Base-by-base conservation (phyloP, 1,139 yeast species). In the Nakaseomyces glabratus region DNA sequence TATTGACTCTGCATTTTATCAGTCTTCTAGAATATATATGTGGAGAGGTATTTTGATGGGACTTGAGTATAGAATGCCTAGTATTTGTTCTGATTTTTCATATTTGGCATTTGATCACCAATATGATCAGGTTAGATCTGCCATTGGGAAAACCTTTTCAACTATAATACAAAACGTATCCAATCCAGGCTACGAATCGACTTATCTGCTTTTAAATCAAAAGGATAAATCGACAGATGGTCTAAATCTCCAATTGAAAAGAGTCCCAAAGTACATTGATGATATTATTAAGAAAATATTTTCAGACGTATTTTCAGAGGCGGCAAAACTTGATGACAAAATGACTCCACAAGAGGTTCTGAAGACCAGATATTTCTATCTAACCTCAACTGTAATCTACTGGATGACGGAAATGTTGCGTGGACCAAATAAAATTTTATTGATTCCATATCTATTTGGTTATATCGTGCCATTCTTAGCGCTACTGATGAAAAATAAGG, bases 61-160 rank as follows among this genome's bases (percentile, higher is more conserved):
- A 2, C 52, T 70, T 6, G 73, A 76, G 3, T 78, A 85, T 74
- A 68, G 73, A 41, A 69, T 68, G 38, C 73, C 74, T 17, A 59
- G 69, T 16, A 63, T 76, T 6, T 74, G 70, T 12, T 58, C 55
- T 4, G 47, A 75, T 3, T 51, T 79, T 28, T 60, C 67, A 0
- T 58, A 69, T 42, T 63, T 63, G 14, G 46, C 63, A 12, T 52
- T 74, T 38, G 71, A 70, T 3, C 85, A 82, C 51, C 78, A 80
- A n/a, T 81, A 82, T 49, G 82, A 78, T 40, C 74, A 75, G 10
- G 86, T 86, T 3, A 68, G 96, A 23, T 74, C 71, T 18, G 80
- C 79, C 37, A 66, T 82, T 39, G 93, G 93, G 1, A 65, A 74
- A 4, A 62, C 81, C 18, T 57, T 86, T 39, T 71, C 78, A 4